Conservation (phyloP, 2,329 filamentous ascomycete genomes). For the Orbilia quercus region DNA sequence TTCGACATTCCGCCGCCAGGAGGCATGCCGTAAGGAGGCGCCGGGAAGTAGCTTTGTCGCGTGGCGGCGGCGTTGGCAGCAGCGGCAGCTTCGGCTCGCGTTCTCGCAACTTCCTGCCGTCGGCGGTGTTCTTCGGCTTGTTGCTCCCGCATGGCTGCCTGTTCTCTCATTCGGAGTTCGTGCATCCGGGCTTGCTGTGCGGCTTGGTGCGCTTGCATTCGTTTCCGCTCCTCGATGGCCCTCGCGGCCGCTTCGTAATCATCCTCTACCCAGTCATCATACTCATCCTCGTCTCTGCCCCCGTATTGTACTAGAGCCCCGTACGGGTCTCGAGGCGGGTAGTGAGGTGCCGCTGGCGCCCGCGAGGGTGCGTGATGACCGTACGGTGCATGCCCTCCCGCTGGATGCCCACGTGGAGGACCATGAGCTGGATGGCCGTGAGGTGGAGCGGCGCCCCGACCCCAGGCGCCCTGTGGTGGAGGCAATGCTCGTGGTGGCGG, state of each 20-base stretch:
- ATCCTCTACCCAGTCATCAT: constrained; percentile 57
- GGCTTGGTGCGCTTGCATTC: constrained; percentile 49
- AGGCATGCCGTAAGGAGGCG: constrained; percentile 29
- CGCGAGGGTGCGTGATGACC: constrained; percentile 54
- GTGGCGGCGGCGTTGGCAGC: constrained; percentile 34
- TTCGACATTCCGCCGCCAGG: constrained; percentile 28
- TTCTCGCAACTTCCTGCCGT: constrained; percentile 18
- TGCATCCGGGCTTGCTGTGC: constrained; percentile 43
- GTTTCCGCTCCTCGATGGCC: constrained; percentile 55
- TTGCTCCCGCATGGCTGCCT: constrained; percentile 53
- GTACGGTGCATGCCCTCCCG: constrained; percentile 46
- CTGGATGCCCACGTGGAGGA: constrained; percentile 37
- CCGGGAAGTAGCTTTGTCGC: constrained; percentile 31
- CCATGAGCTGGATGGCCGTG: constrained; percentile 36
- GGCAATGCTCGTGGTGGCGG: constrained; percentile 56
- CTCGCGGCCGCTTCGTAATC: constrained; percentile 54
- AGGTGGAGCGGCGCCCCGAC: constrained; percentile 38
- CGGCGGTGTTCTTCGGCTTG: constrained; percentile 51
- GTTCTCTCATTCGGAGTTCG: constrained; percentile 44
- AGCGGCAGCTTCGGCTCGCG: constrained; percentile 28
- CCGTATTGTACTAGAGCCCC: constrained; percentile 57
- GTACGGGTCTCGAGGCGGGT: constrained; percentile 49
- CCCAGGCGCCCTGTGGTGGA: constrained; percentile 38
- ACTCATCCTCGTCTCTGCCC: constrained; percentile 56
- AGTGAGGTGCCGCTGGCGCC: constrained; percentile 55